These are phyloP conservation scores for Phytophthora sojae DNA, from an alignment of 352 stramenopile species.

Conservation along the genomic window DNA sequence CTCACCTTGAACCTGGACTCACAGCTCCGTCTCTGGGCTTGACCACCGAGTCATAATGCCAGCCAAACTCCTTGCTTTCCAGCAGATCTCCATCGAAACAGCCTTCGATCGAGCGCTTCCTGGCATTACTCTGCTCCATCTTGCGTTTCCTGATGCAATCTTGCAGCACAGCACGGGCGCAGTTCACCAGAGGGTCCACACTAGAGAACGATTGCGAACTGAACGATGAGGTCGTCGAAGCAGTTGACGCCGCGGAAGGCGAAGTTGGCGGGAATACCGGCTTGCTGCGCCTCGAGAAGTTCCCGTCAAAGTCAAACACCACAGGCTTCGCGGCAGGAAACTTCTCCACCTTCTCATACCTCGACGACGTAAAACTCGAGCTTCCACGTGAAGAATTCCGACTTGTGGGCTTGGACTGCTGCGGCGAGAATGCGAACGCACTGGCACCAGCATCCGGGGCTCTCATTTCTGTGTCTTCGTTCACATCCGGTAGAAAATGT, in stretches of 20 bases:
- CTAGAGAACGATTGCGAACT: slow-evolving; percentile 48
- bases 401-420: slow-evolving; percentile 20
- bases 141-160: slow-evolving; percentile 75
- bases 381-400: slow-evolving; percentile 8
- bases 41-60: slow-evolving; percentile 39
- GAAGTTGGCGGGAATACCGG: slow-evolving; percentile 23
- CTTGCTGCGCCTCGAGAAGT: slow-evolving; percentile 26
- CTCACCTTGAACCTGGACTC: slow-evolving; percentile 61
- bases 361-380: slow-evolving; percentile 14
- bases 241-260: slow-evolving; percentile 50
- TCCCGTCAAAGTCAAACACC: slow-evolving; percentile 29
- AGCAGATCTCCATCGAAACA: slow-evolving; percentile 44
- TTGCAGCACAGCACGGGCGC: slow-evolving; percentile 69
- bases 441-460: slow-evolving; percentile 17
- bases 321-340: slow-evolving; percentile 7
- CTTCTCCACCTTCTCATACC: slow-evolving; percentile 14
- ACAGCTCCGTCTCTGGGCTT: slow-evolving; percentile 54
- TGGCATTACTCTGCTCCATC: slow-evolving; percentile 60
- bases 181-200: slow-evolving; percentile 65
- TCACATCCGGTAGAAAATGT: slow-evolving; percentile 29
- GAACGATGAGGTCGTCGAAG: slow-evolving; percentile 52
- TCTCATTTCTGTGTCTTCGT: slow-evolving; percentile 38
- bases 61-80: slow-evolving; percentile 44
- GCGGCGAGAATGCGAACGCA: slow-evolving; percentile 30
- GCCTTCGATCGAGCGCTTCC: slow-evolving; percentile 75